Percentiles rank a stretch among this genome's conserved stretches.
phyloP scores from a whole-genome alignment of 192 early-diverging fungal genomes.

The Oehlia diaphana region DNA sequence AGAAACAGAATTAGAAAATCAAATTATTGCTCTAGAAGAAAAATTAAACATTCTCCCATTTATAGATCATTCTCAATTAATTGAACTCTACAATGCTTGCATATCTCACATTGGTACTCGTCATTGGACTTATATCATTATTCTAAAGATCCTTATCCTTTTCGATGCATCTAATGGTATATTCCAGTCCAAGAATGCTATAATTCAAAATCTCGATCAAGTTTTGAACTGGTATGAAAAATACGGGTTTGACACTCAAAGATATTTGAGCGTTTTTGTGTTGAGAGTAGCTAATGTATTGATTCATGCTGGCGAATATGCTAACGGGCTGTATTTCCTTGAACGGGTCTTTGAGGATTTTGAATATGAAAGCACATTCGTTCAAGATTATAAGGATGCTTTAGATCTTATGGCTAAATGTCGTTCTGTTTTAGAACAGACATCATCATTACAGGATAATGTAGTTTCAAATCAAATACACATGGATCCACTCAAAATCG shows the following conservation, averaged over 20 bases:
- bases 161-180: not conserved
- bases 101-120: not conserved
- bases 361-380: not conserved
- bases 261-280: not conserved
- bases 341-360: not conserved
- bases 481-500: not conserved
- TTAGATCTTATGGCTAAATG: not conserved
- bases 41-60: not conserved
- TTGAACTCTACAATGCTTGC: not conserved
- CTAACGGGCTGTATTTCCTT: not conserved
- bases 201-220: not conserved
- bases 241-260: not conserved
- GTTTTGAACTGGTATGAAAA: constrained; percentile 6
- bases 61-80: not conserved
- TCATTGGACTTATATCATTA: constrained; percentile 1
- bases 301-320: not conserved
- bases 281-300: not conserved
- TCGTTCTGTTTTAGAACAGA: not conserved
- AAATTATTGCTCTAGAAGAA: not conserved
- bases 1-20: not conserved
- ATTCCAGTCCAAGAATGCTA: not conserved
- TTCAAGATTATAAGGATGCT: not conserved
- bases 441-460: not conserved
- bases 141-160: not conserved
- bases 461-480: not conserved